Base-by-base conservation (phyloP, 495 filamentous ascomycete species). In the Penicillium crystallinum region DNA sequence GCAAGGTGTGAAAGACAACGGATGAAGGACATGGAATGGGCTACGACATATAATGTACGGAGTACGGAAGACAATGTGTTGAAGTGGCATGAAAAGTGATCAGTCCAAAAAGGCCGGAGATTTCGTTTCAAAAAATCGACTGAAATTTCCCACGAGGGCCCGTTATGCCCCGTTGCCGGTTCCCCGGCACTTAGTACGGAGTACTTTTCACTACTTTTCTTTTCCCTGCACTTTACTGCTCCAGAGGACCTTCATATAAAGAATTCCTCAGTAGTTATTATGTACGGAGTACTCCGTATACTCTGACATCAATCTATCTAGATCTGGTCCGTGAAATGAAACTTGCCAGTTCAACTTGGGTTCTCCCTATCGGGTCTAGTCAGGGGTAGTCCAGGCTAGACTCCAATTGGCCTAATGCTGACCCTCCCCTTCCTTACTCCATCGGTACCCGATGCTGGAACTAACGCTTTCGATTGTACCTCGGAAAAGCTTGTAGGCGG, bases 401-500 rank as follows among this genome's bases (percentile, higher is more conserved):
- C 34, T 17, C 11, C 4, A 10, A 14, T 15, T 15, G 34, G 34
- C 15, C 29, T 36, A 15, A 3, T 36, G 34, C 31, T 34, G 34
- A 36, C 14, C 27, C 19, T 8, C n/a, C 12, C 34, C n/a, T 14
- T 21, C 2, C 29, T n/a, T n/a, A n/a, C n/a, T n/a, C n/a, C n/a
- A n/a, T n/a, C n/a, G n/a, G n/a, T n/a, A n/a, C n/a, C n/a, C n/a
- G n/a, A n/a, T n/a, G n/a, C n/a, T n/a, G n/a, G n/a, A n/a, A n/a
- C 25, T 44, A 44, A 44, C 15, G 4, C 25, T 22, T 17, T 21
- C 19, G n/a, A n/a, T n/a, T n/a, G n/a, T 35, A 54, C 23, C 31
- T 29, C 51, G 21, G 17, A 33, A 57, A 63, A 59, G 53, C 57
- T 63, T 58, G 30, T 50, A 31, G 19, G 41, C 41, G 45, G 53